Percentiles rank a stretch among this genome's conserved stretches.
Evolutionary conservation across 345 rosid genomes (phyloP).

Genomic region (Laguncularia racemosa): DNA sequence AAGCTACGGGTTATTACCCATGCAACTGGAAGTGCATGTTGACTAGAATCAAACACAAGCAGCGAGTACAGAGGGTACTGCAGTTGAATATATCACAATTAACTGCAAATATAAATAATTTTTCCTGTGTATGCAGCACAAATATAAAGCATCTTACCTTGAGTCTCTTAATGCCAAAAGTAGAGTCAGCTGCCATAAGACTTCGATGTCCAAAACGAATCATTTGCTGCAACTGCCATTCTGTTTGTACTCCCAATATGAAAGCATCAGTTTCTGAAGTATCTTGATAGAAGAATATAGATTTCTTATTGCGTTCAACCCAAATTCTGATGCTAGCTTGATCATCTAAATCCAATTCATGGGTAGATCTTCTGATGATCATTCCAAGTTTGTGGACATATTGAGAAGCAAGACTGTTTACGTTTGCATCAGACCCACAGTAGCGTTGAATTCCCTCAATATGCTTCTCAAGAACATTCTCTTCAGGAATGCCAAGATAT

Average conservation of each 20-base stretch:
- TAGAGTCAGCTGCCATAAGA: constrained; percentile 77
- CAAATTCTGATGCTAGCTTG: constrained; percentile 81
- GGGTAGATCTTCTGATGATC: constrained; percentile 80
- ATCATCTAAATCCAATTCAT: constrained; percentile 90
- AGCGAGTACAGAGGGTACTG: constrained; percentile 87
- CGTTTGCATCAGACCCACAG: constrained; percentile 64
- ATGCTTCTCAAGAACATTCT: constrained; percentile 88
- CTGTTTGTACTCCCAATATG: constrained; percentile 88
- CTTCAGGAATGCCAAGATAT: constrained; percentile 92
- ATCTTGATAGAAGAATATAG: constrained; percentile 81
- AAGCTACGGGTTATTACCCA: constrained; percentile 84
- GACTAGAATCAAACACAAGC: constrained; percentile 91
- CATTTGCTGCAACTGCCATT: constrained; percentile 93
- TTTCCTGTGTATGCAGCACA: background rate
- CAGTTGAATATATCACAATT: constrained; percentile 18
- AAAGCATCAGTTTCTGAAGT: constrained; percentile 65
- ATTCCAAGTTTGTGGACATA: constrained; percentile 91
- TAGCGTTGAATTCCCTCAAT: constrained; percentile 89
- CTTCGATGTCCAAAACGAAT: constrained; percentile 79
- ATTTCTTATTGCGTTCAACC: constrained; percentile 85
- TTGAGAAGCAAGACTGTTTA: constrained; percentile 70
- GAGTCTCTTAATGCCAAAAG: constrained; percentile 85
- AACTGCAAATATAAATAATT: background rate
- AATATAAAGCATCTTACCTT: constrained; percentile 41
- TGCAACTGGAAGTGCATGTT: constrained; percentile 86